A percentile compares a stretch with the other conserved stretches of the same genome.
These are phyloP conservation scores for Xylaria palmicola DNA, from an alignment of 495 filamentous ascomycete species.

Conservation along the genomic window DNA sequence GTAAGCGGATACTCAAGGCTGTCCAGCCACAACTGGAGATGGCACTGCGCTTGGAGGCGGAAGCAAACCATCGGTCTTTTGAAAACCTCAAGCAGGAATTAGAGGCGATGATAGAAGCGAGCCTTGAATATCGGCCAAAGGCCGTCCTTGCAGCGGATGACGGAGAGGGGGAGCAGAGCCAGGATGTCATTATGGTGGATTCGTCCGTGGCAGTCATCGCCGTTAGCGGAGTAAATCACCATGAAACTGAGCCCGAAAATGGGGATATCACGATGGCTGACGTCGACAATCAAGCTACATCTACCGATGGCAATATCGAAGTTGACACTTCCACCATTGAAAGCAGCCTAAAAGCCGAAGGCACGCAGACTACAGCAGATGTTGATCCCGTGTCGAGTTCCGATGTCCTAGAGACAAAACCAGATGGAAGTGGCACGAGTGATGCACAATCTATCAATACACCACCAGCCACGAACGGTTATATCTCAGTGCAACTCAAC, in stretches of 20 bases:
- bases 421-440: constrained; percentile 24
- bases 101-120: constrained; percentile 66
- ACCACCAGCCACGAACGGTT: constrained; percentile 37
- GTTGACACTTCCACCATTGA: constrained; percentile 40
- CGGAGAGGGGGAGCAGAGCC: constrained; percentile 28
- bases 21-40: constrained; percentile 75
- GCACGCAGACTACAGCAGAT: constrained; percentile 25
- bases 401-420: constrained; percentile 16
- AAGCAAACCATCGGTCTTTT: constrained; percentile 65
- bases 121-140: constrained; percentile 43
- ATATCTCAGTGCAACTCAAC: constrained; percentile 31
- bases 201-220: constrained; percentile 45
- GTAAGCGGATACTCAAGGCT: constrained; percentile 79
- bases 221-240: constrained; percentile 34
- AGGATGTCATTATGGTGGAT: constrained; percentile 49
- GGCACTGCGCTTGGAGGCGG: constrained; percentile 74
- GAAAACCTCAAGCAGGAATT: constrained; percentile 72
- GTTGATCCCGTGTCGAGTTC: constrained; percentile 18
- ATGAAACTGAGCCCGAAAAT: constrained; percentile 19
- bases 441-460: constrained; percentile 38
- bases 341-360: constrained; percentile 33
- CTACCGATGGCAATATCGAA: constrained; percentile 37
- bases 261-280: constrained; percentile 25
- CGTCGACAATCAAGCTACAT: constrained; percentile 22
- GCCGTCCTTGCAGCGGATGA: constrained; percentile 23